Percentiles rank a stretch among this genome's conserved stretches.
Evolutionary conservation across 2,329 filamentous ascomycete species (phyloP).

Genomic region (Ophiostoma fasciatum): DNA sequence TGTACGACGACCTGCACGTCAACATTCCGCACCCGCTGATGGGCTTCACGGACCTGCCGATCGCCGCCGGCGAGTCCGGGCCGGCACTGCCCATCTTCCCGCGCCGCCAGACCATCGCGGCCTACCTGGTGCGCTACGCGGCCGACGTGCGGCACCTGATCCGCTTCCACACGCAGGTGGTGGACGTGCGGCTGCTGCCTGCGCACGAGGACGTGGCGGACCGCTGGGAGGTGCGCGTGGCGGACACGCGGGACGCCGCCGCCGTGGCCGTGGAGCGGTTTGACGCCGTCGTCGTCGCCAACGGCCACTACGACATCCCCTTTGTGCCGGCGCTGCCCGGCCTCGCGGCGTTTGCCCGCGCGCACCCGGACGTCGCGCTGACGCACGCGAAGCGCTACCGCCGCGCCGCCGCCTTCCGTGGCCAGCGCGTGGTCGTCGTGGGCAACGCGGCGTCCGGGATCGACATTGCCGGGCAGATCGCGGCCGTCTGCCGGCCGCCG

Average conservation of each 20-base stretch:
- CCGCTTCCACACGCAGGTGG: slow-evolving; percentile 54
- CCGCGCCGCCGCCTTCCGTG: slow-evolving; percentile 42
- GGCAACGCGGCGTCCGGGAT: slow-evolving; percentile 74
- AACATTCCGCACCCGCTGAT: slow-evolving; percentile 77
- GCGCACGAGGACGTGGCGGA: slow-evolving; percentile 16
- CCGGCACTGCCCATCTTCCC: slow-evolving; percentile 51
- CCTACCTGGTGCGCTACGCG: slow-evolving; percentile 62
- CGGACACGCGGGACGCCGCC: slow-evolving; percentile 16
- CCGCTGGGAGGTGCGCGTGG: slow-evolving; percentile 47
- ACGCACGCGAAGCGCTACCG: slow-evolving; percentile 73
- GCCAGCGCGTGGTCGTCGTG: slow-evolving; percentile 66
- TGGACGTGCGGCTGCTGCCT: slow-evolving; percentile 32
- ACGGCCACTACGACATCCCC: slow-evolving; percentile 59
- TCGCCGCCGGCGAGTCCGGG: slow-evolving; percentile 29
- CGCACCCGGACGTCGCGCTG: slow-evolving; percentile 43
- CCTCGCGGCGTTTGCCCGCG: slow-evolving; percentile 41
- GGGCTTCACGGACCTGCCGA: slow-evolving; percentile 58
- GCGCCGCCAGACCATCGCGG: slow-evolving; percentile 50
- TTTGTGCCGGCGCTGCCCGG: slow-evolving; percentile 49
- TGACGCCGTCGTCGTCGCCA: slow-evolving; percentile 63
- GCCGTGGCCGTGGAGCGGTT: slow-evolving; percentile 30
- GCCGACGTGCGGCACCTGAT: slow-evolving; percentile 52
- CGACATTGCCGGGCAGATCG: slow-evolving; percentile 71
- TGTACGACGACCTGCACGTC: slow-evolving; percentile 71
- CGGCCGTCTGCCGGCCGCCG: slow-evolving; percentile 38